phyloP scores from a whole-genome alignment of 345 rosid species.

The Populus tremula region DNA sequence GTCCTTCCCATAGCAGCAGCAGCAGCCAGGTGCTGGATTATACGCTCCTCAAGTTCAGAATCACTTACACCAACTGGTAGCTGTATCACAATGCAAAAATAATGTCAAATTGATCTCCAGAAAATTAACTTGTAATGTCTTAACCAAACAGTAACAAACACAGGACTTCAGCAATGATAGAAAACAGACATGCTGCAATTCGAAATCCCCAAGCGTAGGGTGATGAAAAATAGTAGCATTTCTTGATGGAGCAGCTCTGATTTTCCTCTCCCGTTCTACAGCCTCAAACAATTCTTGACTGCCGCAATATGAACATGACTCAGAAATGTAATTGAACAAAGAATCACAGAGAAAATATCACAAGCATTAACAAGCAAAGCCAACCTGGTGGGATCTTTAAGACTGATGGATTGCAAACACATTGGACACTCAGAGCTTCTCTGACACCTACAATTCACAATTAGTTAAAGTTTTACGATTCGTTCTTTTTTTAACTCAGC shows the following conservation, averaged over 20 bases:
- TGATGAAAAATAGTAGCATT: constrained; percentile 28
- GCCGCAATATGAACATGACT: neutral
- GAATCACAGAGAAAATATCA: neutral
- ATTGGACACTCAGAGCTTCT: constrained; percentile 35
- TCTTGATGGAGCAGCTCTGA: constrained; percentile 21
- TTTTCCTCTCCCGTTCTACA: constrained; percentile 32
- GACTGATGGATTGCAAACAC: constrained; percentile 25
- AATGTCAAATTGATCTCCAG: neutral
- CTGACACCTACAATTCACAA: constrained; percentile 30
- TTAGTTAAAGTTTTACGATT: neutral
- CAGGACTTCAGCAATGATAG: neutral
- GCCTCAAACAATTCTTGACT: constrained; percentile 36
- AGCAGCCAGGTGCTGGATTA: constrained; percentile 47
- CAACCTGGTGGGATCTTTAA: constrained; percentile 31
- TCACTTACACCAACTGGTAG: constrained; percentile 27
- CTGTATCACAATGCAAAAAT: constrained; percentile 10
- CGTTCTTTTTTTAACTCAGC: neutral
- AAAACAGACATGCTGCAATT: constrained; percentile 30
- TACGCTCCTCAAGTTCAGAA: constrained; percentile 32
- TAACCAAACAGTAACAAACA: neutral
- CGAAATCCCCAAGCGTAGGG: constrained; percentile 29
- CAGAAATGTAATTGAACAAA: neutral
- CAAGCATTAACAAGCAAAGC: neutral
- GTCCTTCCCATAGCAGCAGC: constrained; percentile 42
- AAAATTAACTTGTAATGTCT: neutral